phyloP scores from a whole-genome alignment of 768 basidiomycete genomes.

The Termitomyces sp. region DNA sequence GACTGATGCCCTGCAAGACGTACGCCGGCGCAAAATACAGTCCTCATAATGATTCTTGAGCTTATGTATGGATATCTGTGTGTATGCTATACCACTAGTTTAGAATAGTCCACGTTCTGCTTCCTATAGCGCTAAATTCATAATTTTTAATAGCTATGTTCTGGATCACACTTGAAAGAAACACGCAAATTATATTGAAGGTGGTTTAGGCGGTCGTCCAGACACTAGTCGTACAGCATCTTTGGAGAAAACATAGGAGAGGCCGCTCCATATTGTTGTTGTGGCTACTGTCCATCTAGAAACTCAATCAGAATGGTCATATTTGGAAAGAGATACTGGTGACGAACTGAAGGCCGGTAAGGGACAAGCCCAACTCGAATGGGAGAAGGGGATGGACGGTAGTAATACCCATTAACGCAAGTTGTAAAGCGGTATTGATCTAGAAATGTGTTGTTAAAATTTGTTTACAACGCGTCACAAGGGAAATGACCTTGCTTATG shows the following conservation, averaged over 20 bases:
- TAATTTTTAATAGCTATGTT: not conserved
- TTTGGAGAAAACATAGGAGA: slow-evolving; percentile 76
- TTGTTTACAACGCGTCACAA: not conserved
- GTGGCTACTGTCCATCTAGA: slow-evolving; percentile 79
- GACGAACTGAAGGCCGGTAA: slow-evolving; percentile 76
- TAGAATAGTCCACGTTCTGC: not conserved
- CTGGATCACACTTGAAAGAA: not conserved
- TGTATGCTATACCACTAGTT: slow-evolving; percentile 6
- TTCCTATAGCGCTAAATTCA: slow-evolving; percentile 6
- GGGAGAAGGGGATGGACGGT: slow-evolving; percentile 82
- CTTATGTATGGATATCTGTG: slow-evolving; percentile 7
- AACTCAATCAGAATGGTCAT: slow-evolving; percentile 1
- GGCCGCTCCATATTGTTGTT: slow-evolving; percentile 91
- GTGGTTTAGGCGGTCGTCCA: slow-evolving; percentile 25
- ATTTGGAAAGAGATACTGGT: not conserved
- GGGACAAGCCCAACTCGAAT: slow-evolving; percentile 44
- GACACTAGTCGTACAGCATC: slow-evolving; percentile 65
- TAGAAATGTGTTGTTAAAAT: slow-evolving; percentile 22
- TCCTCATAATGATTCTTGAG: slow-evolving; percentile 12
- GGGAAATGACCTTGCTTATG: slow-evolving; percentile 77
- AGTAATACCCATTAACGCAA: slow-evolving; percentile 85
- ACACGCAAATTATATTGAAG: slow-evolving; percentile 12
- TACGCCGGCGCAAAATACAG: slow-evolving; percentile 47
- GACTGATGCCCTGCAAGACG: slow-evolving; percentile 65
- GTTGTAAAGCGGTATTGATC: slow-evolving; percentile 92